These are phyloP conservation scores for Tricholoma bakamatsutake DNA, from an alignment of 768 basidiomycete genomes.

Conservation along the genomic window DNA sequence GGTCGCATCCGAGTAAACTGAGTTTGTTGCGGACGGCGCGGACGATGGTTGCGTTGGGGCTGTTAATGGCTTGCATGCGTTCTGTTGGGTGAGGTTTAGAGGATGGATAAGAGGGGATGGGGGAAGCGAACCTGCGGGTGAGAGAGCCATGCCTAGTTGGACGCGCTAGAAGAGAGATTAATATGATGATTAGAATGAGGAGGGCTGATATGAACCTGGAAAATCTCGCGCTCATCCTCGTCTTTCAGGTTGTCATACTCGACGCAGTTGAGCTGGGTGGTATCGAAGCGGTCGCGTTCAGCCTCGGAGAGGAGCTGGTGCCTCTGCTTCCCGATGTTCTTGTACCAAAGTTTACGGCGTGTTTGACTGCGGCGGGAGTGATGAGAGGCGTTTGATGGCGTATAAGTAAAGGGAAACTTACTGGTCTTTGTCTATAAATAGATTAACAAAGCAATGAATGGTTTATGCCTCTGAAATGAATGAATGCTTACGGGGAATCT, in stretches of 20 bases:
- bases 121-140: constrained; percentile 36
- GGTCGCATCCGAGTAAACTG: constrained; percentile 23
- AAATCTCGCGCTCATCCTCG: constrained; percentile 63
- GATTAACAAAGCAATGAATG: not conserved
- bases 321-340: constrained; percentile 13
- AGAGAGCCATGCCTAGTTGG: constrained; percentile 44
- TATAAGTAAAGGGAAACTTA: not conserved
- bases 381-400: not conserved
- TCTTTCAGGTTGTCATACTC: constrained; percentile 45
- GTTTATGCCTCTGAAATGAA: not conserved
- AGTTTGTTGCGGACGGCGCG: constrained; percentile 33
- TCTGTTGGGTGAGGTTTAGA: constrained; percentile 24
- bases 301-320: constrained; percentile 14
- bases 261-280: constrained; percentile 44
- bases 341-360: constrained; percentile 20
- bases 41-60: constrained; percentile 38
- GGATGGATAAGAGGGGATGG: not conserved
- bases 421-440: not conserved
- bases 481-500: constrained; percentile 1
- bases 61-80: constrained; percentile 43
- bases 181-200: not conserved
- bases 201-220: constrained; percentile 34
- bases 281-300: constrained; percentile 30
- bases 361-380: constrained; percentile 8
- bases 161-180: constrained; percentile 32